Evolutionary conservation across 345 rosid species (phyloP), one percentile per base, ranked within the genome.

Genomic region (Kandelia obovata): DNA sequence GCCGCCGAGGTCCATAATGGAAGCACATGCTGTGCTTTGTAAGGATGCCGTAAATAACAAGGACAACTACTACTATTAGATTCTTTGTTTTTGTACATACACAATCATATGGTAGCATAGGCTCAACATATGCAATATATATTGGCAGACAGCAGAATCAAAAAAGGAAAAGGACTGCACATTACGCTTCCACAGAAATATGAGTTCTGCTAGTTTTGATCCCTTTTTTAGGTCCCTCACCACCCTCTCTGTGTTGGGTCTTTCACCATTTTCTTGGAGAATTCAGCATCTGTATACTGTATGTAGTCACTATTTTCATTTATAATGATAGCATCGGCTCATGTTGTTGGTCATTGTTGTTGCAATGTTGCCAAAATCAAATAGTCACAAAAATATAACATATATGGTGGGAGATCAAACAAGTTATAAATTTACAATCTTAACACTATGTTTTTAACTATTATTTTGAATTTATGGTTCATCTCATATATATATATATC

Each of bases 1-100:
- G 66, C 69, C 78, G 20, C 78, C 78, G 17, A 75, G 61, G 64
- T 69, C 78, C 7, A 58, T 75, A 46, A 57, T 67, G 70, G 78
- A 75, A 69, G 73, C 72, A n/a, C 70, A 65, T 5, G 64, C 78
- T 1, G 61, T 75, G 60, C 73, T 75, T 19, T 69, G 78, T 58
- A 63, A 69, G 43, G 73, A 64, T 34, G 68, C 70, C 2, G 62
- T 62, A 19, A 73, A 67, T 25, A 23, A 56, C 53, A 68, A 62
- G 39, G 77, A 68, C 58, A 62, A 53, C 63, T 43, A 58, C 39
- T 69, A 47, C 60, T 69, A 67, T 43, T 67, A 68, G 62, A 28
- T 43, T 31, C n/a, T 46, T 43, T 34, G n/a, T 19, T 34, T 10
- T 23, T 61, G 71, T 73, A 67, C 26, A 73, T 23, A 49, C 8